Base-by-base conservation (phyloP, 2,329 filamentous ascomycete genomes). In the Diaporthe sp. region DNA sequence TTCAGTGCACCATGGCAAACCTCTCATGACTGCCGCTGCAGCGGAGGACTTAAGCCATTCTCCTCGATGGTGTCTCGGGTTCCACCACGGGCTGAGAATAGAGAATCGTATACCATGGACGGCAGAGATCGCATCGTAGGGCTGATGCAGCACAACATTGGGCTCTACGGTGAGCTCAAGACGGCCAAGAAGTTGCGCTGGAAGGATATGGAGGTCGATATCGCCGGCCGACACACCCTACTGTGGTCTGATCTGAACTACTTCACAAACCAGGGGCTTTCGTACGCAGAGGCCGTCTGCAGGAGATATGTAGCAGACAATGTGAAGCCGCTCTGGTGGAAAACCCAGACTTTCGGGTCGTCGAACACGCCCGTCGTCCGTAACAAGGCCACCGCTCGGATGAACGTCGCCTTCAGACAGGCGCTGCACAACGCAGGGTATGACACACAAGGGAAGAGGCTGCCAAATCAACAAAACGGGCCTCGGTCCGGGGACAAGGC, bases 371-470 rank as follows among this genome's bases (percentile, higher is more conserved):
- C 75, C 13, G 67, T 76, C 39, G 55, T 76, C 46, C 71, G 61
- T 13, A 74, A 65, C 5, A 65, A 70, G 73, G 53, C 46, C 22
- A 61, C 44, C 15, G 39, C 69, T 12, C 78, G 78, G 28, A 46
- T 79, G 37, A 72, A 77, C 58, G 62, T 51, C 15, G 79, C 78
- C 15, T 73, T 80, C 34, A 69, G 75, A 22, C 73, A 73, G 44
- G 80, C 80, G 8, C 78, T 81, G 74, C 61, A 34, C 31, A 77
- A 74, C 57, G 72, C 69, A 2, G 81, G 80, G 15, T 81, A 79
- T 67, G 78, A 79, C 39, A 25, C 17, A 10, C 39, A 67, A 5
- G 81, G 81, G 25, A 53, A 72, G 49, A 77, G 62, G 49, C 8
- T 68, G 34, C 65, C 65, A 39, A 8, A 28, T 15, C 65, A 15